Evolutionary conservation across 2,329 filamentous ascomycete genomes (phyloP).

Genomic region (Cladosporium austrohemisphaericum): DNA sequence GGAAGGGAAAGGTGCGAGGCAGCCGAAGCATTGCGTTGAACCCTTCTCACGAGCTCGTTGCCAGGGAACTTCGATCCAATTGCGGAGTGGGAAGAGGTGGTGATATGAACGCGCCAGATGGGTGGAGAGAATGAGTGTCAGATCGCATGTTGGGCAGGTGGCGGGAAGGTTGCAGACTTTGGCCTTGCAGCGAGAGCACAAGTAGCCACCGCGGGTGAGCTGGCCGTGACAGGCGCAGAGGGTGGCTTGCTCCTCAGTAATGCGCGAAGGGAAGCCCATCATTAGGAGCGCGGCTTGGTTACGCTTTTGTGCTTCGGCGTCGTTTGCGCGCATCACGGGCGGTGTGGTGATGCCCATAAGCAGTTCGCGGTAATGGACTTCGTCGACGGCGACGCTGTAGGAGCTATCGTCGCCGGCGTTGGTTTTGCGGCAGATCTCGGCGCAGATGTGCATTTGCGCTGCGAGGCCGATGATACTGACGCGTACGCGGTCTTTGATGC

Average conservation of each 20-base stretch:
- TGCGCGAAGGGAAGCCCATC: conserved; percentile 96
- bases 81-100: conserved; percentile 82
- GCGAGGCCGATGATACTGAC: conserved; percentile 87
- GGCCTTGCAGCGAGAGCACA: conserved; percentile 80
- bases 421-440: conserved; percentile 80
- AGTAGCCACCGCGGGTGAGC: conserved; percentile 78
- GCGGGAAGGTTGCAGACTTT: conserved; percentile 88
- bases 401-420: conserved; percentile 72
- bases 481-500: conserved; percentile 78
- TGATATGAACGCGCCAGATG: conserved; percentile 91
- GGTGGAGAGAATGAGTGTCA: conserved; percentile 91
- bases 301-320: conserved; percentile 31
- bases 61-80: conserved; percentile 91
- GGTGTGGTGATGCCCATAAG: conserved; percentile 85
- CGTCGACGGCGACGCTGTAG: conserved; percentile 83
- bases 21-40: conserved; percentile 68
- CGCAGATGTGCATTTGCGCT: conserved; percentile 87
- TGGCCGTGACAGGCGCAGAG: conserved; percentile 89
- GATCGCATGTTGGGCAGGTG: conserved; percentile 84
- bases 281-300: conserved; percentile 66
- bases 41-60: conserved; percentile 53
- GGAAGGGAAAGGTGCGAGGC: conserved; percentile 66
- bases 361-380: conserved; percentile 84
- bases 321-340: conserved; percentile 64
- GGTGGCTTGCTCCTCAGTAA: conserved; percentile 66